Evolutionary conservation across 176 grass and related monocot species (phyloP).

Genomic region (Ananas comosus): DNA sequence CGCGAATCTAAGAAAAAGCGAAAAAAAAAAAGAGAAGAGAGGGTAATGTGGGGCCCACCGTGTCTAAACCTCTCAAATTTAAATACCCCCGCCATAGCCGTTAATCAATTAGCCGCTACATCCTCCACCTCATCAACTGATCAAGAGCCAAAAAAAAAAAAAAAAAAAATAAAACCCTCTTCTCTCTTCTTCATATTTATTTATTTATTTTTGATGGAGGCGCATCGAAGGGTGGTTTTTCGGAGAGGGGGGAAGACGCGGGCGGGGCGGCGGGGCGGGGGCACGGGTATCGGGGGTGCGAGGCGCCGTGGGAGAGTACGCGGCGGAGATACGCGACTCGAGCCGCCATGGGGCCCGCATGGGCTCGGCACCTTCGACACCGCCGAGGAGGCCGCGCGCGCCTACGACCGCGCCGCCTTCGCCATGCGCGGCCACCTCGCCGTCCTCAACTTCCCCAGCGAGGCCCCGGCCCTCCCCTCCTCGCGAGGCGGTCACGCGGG

Average conservation of each 20-base stretch:
- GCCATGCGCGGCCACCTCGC: slow-evolving; percentile 66
- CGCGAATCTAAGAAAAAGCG: background rate
- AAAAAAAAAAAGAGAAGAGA: background rate
- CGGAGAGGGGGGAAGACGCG: slow-evolving; percentile 5
- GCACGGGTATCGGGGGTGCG: slow-evolving; percentile 74
- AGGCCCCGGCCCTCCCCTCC: background rate
- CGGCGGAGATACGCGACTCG: slow-evolving; percentile 85
- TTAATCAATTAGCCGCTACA: too few relatives aligned
- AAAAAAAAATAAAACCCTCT: background rate
- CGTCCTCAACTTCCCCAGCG: slow-evolving; percentile 77
- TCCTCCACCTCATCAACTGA: too few relatives aligned
- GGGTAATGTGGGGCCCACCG: background rate
- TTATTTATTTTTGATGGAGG: background rate
- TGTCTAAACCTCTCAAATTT: background rate
- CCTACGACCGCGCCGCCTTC: slow-evolving; percentile 70
- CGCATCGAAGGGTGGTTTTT: background rate
- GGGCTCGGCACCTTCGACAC: slow-evolving; percentile 77
- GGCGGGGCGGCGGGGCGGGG: slow-evolving; percentile 26
- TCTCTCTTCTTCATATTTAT: too few relatives aligned
- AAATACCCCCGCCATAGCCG: too few relatives aligned
- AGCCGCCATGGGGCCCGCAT: slow-evolving; percentile 59
- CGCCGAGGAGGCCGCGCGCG: slow-evolving; percentile 66
- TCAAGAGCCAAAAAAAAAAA: too few relatives aligned
- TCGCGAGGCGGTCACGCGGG: slow-evolving; percentile 9
- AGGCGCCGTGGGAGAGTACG: slow-evolving; percentile 59